phyloP scores from a whole-genome alignment of 768 basidiomycete species.

The Naganishia randhawae region DNA sequence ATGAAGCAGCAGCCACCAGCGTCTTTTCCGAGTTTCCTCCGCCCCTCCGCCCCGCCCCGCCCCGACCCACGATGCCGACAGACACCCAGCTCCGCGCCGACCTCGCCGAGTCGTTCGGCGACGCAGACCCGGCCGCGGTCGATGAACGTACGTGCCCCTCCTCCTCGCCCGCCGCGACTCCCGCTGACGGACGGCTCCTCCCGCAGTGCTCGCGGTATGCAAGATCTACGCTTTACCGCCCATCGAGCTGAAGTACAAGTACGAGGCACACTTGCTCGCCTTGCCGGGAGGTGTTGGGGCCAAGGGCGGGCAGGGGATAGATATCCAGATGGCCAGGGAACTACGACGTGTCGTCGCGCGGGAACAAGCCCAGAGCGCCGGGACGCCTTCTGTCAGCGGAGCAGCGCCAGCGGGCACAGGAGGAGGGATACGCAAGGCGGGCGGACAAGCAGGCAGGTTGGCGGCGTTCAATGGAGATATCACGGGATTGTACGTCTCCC shows the following conservation, averaged over 20 bases:
- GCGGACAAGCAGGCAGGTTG: conserved; percentile 23
- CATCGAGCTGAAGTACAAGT: conserved; percentile 53
- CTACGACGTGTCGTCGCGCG: conserved; percentile 47
- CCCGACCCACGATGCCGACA: conserved; percentile 7
- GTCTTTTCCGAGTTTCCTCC: no score
- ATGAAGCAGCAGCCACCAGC: no score
- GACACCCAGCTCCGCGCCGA: background rate
- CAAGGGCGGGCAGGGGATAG: conserved; percentile 39
- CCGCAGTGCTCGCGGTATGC: conserved; percentile 52
- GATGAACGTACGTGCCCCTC: conserved; percentile 18
- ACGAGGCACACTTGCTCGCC: conserved; percentile 53
- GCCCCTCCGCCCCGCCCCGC: conserved; percentile 60
- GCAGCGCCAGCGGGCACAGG: conserved; percentile 25
- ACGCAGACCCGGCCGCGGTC: background rate
- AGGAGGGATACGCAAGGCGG: conserved; percentile 35
- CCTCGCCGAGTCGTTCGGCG: conserved; percentile 11
- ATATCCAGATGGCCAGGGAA: conserved; percentile 47
- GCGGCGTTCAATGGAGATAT: conserved; percentile 35
- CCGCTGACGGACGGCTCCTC: no score
- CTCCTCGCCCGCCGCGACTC: no score
- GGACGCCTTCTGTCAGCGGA: background rate
- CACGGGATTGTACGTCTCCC: conserved; percentile 46
- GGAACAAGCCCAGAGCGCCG: conserved; percentile 33
- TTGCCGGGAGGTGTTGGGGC: conserved; percentile 30
- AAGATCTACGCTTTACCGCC: conserved; percentile 51